A percentile compares a stretch with the other conserved stretches of the same genome.
Conservation (phyloP, 768 basidiomycete genomes). For the Galerina marginata region DNA sequence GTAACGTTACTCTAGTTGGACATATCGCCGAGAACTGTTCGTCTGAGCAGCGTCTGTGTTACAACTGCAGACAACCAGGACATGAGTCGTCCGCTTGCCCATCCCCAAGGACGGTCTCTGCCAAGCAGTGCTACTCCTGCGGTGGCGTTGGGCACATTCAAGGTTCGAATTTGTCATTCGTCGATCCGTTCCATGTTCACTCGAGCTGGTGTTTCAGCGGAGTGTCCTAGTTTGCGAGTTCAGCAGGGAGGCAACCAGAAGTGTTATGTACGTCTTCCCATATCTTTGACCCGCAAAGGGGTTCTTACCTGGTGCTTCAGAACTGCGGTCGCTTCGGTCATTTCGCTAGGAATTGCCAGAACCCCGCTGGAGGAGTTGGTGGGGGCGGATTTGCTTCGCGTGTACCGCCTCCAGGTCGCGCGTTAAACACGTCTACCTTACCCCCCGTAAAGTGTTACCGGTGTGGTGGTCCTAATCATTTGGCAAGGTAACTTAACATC, state of each 20-base stretch:
- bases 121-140: conserved; percentile 93
- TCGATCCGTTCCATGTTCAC: neutral
- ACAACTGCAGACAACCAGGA: conserved; percentile 94
- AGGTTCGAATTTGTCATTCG: conserved; percentile 34
- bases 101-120: conserved; percentile 78
- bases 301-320: conserved; percentile 38
- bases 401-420: conserved; percentile 75
- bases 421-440: conserved; percentile 74
- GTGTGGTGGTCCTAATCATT: conserved; percentile 88
- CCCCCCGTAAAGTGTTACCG: conserved; percentile 89
- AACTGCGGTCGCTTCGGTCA: conserved; percentile 86
- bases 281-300: neutral
- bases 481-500: conserved; percentile 63
- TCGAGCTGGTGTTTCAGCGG: conserved; percentile 47
- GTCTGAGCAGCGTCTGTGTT: conserved; percentile 88
- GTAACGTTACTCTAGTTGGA: conserved; percentile 61
- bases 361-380: conserved; percentile 41
- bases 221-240: conserved; percentile 81
- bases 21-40: conserved; percentile 94
- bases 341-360: conserved; percentile 78
- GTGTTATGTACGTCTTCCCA: conserved; percentile 70
- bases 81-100: conserved; percentile 92
- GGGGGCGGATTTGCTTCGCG: conserved; percentile 62
- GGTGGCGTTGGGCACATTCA: conserved; percentile 92
- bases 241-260: conserved; percentile 72